Evolutionary conservation across 768 basidiomycete species (phyloP).

Genomic region (Trametes elegans): DNA sequence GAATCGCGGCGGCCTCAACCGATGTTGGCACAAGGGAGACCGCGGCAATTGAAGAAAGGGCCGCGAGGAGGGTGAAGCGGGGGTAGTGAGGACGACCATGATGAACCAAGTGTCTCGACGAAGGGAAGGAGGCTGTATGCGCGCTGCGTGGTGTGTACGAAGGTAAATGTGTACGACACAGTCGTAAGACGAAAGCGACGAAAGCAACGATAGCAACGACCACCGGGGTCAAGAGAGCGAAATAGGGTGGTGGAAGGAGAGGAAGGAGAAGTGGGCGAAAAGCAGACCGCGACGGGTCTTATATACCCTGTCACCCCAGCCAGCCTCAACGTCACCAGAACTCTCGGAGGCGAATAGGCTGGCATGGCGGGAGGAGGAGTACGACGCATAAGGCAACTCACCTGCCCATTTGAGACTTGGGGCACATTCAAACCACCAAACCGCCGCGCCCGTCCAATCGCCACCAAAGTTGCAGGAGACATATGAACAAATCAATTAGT

Average conservation of each 20-base stretch:
- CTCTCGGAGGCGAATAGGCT: background rate
- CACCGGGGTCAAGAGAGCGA: conserved; percentile 51
- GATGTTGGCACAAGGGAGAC: conserved; percentile 36
- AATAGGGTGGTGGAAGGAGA: conserved; percentile 32
- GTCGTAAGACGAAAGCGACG: conserved; percentile 25
- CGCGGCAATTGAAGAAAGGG: conserved; percentile 45
- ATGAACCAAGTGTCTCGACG: conserved; percentile 14
- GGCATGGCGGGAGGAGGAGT: background rate
- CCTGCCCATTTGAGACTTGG: background rate
- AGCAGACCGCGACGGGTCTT: conserved; percentile 8
- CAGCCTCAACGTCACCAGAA: conserved; percentile 1
- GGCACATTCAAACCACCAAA: background rate
- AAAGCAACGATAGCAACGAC: conserved; percentile 34
- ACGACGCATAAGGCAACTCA: background rate
- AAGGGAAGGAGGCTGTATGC: conserved; percentile 17
- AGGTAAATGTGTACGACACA: conserved; percentile 20
- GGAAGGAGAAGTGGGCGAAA: conserved; percentile 33
- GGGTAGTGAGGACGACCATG: conserved; percentile 53
- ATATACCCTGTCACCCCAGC: conserved; percentile 19
- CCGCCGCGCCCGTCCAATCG: background rate
- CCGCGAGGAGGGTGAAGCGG: conserved; percentile 46
- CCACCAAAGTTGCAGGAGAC: no score
- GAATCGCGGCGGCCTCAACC: conserved; percentile 39
- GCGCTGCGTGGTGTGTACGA: conserved; percentile 22
- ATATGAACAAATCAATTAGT: background rate